Conservation (phyloP, 2,329 filamentous ascomycete genomes). For the Rhynchosporium agropyri region DNA sequence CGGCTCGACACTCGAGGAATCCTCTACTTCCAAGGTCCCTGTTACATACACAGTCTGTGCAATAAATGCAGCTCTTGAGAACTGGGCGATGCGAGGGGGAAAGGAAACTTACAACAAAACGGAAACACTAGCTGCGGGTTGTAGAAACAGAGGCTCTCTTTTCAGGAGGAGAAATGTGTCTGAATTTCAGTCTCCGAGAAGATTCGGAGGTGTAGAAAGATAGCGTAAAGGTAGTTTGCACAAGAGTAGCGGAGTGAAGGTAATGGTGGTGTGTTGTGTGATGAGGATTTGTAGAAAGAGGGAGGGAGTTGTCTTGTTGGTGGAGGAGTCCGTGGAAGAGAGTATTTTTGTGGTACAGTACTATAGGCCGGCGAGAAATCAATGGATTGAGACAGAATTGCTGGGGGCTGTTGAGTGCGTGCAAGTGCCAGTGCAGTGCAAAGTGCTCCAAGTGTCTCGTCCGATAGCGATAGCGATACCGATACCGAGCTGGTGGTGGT, state of each 20-base stretch:
- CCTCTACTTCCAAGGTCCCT: not conserved
- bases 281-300: not conserved
- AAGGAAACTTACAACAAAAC: conserved; percentile 19
- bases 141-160: conserved; percentile 1
- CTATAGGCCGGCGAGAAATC: conserved; percentile 3
- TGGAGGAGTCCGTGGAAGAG: conserved; percentile 3
- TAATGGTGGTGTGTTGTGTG: not conserved
- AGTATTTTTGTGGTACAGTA: conserved; percentile 3
- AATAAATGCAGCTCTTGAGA: conserved; percentile 13
- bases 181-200: conserved; percentile 4
- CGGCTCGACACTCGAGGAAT: not conserved
- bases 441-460: not conserved
- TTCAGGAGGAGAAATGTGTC: not conserved
- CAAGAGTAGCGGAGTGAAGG: not conserved
- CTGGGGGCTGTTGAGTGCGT: conserved; percentile 10
- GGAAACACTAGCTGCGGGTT: conserved; percentile 16
- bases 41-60: not conserved
- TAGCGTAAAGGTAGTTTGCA: not conserved
- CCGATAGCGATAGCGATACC: not conserved
- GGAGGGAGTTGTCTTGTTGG: not conserved
- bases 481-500: not conserved
- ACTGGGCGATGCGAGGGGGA: not conserved
- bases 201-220: not conserved
- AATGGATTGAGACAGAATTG: conserved; percentile 4
- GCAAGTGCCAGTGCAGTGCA: not conserved